phyloP scores from a whole-genome alignment of 208 protist species.

The Herpetomonas muscarum region DNA sequence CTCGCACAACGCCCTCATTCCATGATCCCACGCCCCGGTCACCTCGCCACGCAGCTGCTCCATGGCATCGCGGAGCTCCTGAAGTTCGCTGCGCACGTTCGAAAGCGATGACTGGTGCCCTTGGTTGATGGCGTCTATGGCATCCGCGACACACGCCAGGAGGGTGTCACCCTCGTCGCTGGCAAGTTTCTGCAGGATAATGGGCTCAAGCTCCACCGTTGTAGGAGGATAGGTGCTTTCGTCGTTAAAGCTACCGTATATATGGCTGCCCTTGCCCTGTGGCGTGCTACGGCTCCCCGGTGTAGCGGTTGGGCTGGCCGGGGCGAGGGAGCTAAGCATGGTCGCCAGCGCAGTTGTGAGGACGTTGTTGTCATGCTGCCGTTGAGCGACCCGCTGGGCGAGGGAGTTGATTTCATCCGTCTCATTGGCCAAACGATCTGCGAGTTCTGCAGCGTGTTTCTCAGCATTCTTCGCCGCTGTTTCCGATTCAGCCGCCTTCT shows the following conservation, averaged over 20 bases:
- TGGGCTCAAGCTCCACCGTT: slow-evolving; percentile 15
- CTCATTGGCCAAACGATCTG: slow-evolving; percentile 8
- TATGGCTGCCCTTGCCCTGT: not conserved
- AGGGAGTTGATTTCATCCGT: slow-evolving; percentile 15
- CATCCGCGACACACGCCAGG: slow-evolving; percentile 15
- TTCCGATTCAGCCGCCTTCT: not conserved
- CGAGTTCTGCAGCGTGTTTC: not conserved
- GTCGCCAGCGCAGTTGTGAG: slow-evolving; percentile 12
- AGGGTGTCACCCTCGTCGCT: slow-evolving; percentile 37
- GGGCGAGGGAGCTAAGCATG: not conserved
- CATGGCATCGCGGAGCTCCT: slow-evolving; percentile 39
- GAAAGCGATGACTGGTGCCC: slow-evolving; percentile 21
- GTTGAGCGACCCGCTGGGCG: slow-evolving; percentile 9
- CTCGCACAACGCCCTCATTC: slow-evolving; percentile 67
- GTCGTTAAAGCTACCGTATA: too few relatives aligned
- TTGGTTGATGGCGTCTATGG: slow-evolving; percentile 23
- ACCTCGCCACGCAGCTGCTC: slow-evolving; percentile 59
- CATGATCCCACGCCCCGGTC: slow-evolving; percentile 61
- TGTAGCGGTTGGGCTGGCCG: not conserved
- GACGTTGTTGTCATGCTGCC: slow-evolving; percentile 32
- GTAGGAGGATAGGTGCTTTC: too few relatives aligned
- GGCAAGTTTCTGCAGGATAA: slow-evolving; percentile 45
- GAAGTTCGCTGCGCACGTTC: slow-evolving; percentile 70
- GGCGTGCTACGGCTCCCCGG: not conserved
- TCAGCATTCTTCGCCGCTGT: not conserved